Percentiles rank a stretch among this genome's conserved stretches.
phyloP scores from a whole-genome alignment of 2,329 filamentous ascomycete species.

The Alternaria sp. region DNA sequence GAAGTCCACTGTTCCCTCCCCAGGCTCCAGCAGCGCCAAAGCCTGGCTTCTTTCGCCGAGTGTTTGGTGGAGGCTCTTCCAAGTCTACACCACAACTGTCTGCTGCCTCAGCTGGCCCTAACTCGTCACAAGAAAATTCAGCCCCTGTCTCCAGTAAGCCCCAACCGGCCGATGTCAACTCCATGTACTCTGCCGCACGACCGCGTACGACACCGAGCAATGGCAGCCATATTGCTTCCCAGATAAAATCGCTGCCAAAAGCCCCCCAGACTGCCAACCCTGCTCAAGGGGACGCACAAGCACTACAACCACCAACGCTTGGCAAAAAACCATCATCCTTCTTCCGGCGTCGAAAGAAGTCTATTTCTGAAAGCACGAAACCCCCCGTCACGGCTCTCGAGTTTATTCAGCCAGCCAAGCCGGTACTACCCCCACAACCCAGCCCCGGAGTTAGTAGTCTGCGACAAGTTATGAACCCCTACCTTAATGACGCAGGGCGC shows the following conservation, averaged over 20 bases:
- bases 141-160: constrained; percentile 29
- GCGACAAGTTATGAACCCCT: constrained; percentile 86
- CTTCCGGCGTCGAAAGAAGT: constrained; percentile 93
- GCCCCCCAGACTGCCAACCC: constrained; percentile 37
- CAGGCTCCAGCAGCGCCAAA: constrained; percentile 63
- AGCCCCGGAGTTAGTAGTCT: constrained; percentile 76
- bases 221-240: constrained; percentile 56
- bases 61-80: constrained; percentile 76
- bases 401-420: constrained; percentile 43
- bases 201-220: constrained; percentile 52
- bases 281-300: constrained; percentile 33
- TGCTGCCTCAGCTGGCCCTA: constrained; percentile 24
- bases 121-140: constrained; percentile 25
- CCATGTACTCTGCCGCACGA: constrained; percentile 42
- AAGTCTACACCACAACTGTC: constrained; percentile 56
- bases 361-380: constrained; percentile 71
- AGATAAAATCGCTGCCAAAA: constrained; percentile 55
- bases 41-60: constrained; percentile 89
- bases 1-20: constrained; percentile 56
- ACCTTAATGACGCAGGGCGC: constrained; percentile 59
- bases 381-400: constrained; percentile 65
- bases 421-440: constrained; percentile 41
- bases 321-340: constrained; percentile 95
- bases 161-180: constrained; percentile 38
- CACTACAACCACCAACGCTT: constrained; percentile 54